Conservation (phyloP, 2,329 filamentous ascomycete genomes). For the Bimuria novae-zelandiae region DNA sequence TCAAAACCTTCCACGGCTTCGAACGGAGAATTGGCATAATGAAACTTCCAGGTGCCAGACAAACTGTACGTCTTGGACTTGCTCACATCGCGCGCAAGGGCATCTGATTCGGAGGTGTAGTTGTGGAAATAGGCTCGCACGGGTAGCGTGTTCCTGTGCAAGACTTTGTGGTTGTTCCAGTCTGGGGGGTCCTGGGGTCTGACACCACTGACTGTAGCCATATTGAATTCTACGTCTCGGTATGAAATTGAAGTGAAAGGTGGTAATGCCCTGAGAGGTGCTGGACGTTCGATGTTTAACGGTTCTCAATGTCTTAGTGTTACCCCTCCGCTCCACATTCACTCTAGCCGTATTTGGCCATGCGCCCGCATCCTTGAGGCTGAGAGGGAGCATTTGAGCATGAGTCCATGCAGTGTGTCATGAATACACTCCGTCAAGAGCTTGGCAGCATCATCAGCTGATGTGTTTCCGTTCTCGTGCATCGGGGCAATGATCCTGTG, state of each 20-base stretch:
- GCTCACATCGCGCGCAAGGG: constrained; percentile 48
- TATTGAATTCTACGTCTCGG: not conserved
- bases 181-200: constrained; percentile 51
- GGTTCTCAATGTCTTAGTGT: not conserved
- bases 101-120: constrained; percentile 56
- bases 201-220: constrained; percentile 3
- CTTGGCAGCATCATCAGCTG: constrained; percentile 2
- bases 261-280: not conserved
- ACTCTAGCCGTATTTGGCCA: not conserved
- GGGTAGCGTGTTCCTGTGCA: constrained; percentile 64
- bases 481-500: constrained; percentile 23
- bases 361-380: constrained; percentile 1
- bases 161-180: constrained; percentile 64
- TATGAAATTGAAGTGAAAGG: not conserved
- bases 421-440: not conserved
- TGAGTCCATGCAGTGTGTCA: constrained; percentile 10
- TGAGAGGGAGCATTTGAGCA: constrained; percentile 1
- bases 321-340: constrained; percentile 2
- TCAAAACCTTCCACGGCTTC: constrained; percentile 45
- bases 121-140: constrained; percentile 62
- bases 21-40: constrained; percentile 42
- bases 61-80: constrained; percentile 42
- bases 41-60: constrained; percentile 47
- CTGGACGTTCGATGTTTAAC: not conserved
- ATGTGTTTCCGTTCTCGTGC: constrained; percentile 5